Evolutionary conservation across 2,329 filamentous ascomycete species (phyloP).

Genomic region (Zymoseptoria brevis): DNA sequence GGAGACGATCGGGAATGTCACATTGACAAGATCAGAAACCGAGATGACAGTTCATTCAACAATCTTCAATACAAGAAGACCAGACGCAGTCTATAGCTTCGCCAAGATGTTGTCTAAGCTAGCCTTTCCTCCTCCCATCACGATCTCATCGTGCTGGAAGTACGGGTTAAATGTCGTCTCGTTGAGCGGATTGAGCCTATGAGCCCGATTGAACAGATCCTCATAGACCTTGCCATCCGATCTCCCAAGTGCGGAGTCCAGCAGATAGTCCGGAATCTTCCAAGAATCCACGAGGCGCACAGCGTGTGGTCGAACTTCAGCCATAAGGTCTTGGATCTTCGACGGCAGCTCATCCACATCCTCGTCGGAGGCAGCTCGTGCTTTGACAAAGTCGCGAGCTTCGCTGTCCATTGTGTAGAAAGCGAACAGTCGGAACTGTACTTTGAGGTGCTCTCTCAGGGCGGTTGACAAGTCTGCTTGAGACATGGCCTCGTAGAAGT

Average conservation of each 20-base stretch:
- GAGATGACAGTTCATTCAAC: background rate
- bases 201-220: slow-evolving; percentile 44
- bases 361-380: slow-evolving; percentile 34
- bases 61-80: background rate
- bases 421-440: slow-evolving; percentile 43
- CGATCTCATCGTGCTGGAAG: slow-evolving; percentile 43
- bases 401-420: slow-evolving; percentile 41
- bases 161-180: slow-evolving; percentile 44
- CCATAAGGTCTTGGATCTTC: slow-evolving; percentile 41
- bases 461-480: slow-evolving; percentile 20
- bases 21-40: background rate
- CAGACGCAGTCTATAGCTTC: slow-evolving; percentile 20
- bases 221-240: slow-evolving; percentile 49
- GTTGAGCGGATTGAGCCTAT: slow-evolving; percentile 46
- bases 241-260: slow-evolving; percentile 45
- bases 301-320: slow-evolving; percentile 42
- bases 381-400: slow-evolving; percentile 40
- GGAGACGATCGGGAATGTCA: background rate
- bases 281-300: slow-evolving; percentile 46
- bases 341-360: slow-evolving; percentile 36
- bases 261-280: slow-evolving; percentile 46
- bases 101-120: slow-evolving; percentile 23
- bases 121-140: slow-evolving; percentile 35
- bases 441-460: slow-evolving; percentile 31
- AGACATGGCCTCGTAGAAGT: slow-evolving; percentile 37